Base-by-base conservation (phyloP, 2,329 filamentous ascomycete species). In the Cytospora chrysosperma region DNA sequence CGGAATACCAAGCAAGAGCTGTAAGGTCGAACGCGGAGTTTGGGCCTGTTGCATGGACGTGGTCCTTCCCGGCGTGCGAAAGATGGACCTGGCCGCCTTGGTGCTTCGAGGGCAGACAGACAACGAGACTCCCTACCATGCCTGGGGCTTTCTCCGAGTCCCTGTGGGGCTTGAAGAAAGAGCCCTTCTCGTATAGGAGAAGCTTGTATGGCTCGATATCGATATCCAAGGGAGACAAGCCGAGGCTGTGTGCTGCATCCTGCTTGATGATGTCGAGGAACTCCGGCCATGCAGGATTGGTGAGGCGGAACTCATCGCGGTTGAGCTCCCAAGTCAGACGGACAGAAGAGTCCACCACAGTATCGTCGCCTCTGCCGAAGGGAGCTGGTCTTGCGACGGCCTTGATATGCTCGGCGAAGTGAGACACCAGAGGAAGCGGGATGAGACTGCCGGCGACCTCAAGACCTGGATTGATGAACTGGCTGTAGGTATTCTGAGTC, bases 41-140 rank as follows among this genome's bases (percentile, higher is more conserved):
- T 24, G 66, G 53, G 3, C 67, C 69, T 0, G 76, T 77, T 1
- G 72, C 61, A 67, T 79, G 77, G 8, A 37, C 27, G 9, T 3
- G 13, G 6, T 49, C 17, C 26, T 19, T 55, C 4, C 32, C 59
- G 19, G 32, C 37, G 27, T 61, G 17, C 1, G 70, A 70, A 4
- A 80, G 63, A 28, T 73, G 68, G 3, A 82, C 73, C 1, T 76
- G 72, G 5, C 80, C 80, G 4, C 80, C 80, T 21, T 73, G 67
- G 62, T 83, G 78, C 24, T 72, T 67, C 1, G 79, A 81, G 0
- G 80, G 79, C 4, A 83, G 71, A 54, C 75, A 78, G 19, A 83
- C 71, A 9, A 79, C 75, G 1, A 83, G 67, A 0, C 77, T 81
- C 1, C 74, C 81, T 56, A 82, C 77, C 76, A 81, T 80, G 3